Evolutionary conservation across 768 basidiomycete species (phyloP), one percentile per base, ranked within the genome.

Genomic region (Lactifluus pinguis): DNA sequence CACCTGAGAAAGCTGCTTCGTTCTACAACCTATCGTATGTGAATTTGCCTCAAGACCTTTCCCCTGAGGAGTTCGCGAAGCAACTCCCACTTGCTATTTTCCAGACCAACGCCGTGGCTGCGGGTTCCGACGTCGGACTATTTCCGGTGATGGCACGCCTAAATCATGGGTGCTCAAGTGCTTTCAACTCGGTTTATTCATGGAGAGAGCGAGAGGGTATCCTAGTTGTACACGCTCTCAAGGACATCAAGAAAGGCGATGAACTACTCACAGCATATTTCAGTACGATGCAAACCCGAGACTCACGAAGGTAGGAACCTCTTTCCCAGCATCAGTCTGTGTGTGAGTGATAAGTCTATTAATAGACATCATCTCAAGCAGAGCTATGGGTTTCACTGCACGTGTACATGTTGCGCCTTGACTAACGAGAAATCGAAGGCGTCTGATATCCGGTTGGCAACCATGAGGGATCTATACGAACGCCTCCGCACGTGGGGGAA

Each of bases 121-220:
- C 83, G 4, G 83, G 81, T 1, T 71, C 74, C 1, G 61, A 71
- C 19, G 80, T 80, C 3, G 85, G 84, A 0, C 74, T 88, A n/a
- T 87, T 86, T 68, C 84, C 84, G n/a, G 74, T 69, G 21, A 84
- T 82, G 77, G 83, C 84, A 13, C 75, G 85, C 47, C 64, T 87
- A 61, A 88, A 88, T 65, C 86, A 87, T 63, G 85, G 82, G 0
- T 87, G 85, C 67, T 80, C 84, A 4, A 75, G 77, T 55, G 83
- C 83, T 6, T 87, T 88, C 73, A 86, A 86, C 69, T 76, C 75
- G 5, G 81, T 86, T 13, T 87, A 87, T 67, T 75, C 75, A 0
- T 87, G 81, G 81, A 74, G 83, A 53, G 76, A 79, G 48, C 67
- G 72, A 32, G 81, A 83, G 57, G 68, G 71, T 11, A 70, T 71